phyloP scores from a whole-genome alignment of 1,139 yeast genomes.

The Blastobotrys aristatus region DNA sequence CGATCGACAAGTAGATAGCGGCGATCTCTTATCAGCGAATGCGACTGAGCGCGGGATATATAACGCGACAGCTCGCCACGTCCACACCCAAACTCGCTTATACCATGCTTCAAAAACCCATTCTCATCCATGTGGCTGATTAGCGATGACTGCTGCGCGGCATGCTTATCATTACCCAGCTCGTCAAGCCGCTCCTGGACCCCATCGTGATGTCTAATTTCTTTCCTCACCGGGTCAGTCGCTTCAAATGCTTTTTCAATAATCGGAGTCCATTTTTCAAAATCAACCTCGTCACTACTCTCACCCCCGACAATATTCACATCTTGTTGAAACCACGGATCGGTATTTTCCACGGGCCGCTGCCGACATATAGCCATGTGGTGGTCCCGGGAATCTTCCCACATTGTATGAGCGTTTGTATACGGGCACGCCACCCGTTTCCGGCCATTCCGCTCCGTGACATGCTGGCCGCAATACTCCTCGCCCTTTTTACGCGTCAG shows the following conservation, averaged over 20 bases:
- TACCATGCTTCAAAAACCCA: constrained; percentile 39
- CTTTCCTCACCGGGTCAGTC: constrained; percentile 15
- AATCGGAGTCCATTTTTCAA: constrained; percentile 23
- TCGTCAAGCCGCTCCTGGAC: constrained; percentile 42
- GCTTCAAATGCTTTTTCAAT: constrained; percentile 31
- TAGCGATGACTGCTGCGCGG: constrained; percentile 74
- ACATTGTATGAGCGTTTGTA: constrained; percentile 69
- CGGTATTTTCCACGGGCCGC: constrained; percentile 31
- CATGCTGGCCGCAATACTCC: constrained; percentile 61
- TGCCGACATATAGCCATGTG: constrained; percentile 65
- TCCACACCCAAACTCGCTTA: constrained; percentile 87
- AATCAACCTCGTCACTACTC: constrained; percentile 1
- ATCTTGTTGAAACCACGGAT: constrained; percentile 44
- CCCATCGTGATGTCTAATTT: constrained; percentile 26
- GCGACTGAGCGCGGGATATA: constrained; percentile 30
- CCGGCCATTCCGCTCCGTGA: constrained; percentile 24
- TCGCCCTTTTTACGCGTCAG: constrained; percentile 52
- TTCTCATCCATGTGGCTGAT: constrained; percentile 58
- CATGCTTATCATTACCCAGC: constrained; percentile 64
- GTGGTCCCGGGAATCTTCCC: constrained; percentile 49
- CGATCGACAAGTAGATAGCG: constrained; percentile 65
- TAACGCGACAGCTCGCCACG: constrained; percentile 77
- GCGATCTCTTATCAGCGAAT: background rate
- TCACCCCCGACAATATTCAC: constrained; percentile 33
- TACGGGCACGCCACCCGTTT: constrained; percentile 70